Base-by-base conservation (phyloP, 495 filamentous ascomycete genomes). In the Antarctomyces pellizariae region DNA sequence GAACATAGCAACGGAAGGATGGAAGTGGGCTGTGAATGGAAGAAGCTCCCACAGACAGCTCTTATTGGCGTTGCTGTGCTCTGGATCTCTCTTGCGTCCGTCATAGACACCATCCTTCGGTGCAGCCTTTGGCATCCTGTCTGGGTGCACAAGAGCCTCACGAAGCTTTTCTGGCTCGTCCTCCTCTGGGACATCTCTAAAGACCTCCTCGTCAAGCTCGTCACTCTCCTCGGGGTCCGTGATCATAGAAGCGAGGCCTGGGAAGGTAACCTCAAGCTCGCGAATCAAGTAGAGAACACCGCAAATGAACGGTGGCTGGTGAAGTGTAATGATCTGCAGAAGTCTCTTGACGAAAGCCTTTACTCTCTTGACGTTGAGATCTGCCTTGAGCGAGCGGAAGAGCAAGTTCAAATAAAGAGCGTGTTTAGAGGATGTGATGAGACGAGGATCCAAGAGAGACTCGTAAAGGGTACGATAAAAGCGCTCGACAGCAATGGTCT, bases 401-500 rank as follows among this genome's bases (percentile, higher is more conserved):
- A 97, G 49, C 0, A 97, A 58, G 40, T 97, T 95, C 24, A 97
- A 62, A 39, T 93, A 95, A 30, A 97, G 54, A 1, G 82, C 68
- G 43, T 97, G 89, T 47, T 95, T 95, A 8, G 89, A 95, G 7
- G 84, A 89, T 2, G 62, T 75, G 21, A 78, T 52, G 2, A 97
- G 66, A 9, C 86, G 68, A 4, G 79, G 77, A 38, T 97, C 86
- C 6, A 95, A 55, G 5, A 97, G 61, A 3, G 83, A 91, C 45
- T 95, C 84, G 43, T 97, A 97, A 13, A 97, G 54, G 2, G 83
- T 91, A 17, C 82, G 63, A 48, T 93, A 93, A 53, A 90, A 95
- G 22, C 89, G 67, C 37, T 97, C 89, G 5, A 71, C 64, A 14
- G 67, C 67, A 24, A 62, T 37, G 15, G 84, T 67, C 43, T 89